Evolutionary conservation across 2,329 filamentous ascomycete species (phyloP).

Genomic region (Penicillium nordicum): DNA sequence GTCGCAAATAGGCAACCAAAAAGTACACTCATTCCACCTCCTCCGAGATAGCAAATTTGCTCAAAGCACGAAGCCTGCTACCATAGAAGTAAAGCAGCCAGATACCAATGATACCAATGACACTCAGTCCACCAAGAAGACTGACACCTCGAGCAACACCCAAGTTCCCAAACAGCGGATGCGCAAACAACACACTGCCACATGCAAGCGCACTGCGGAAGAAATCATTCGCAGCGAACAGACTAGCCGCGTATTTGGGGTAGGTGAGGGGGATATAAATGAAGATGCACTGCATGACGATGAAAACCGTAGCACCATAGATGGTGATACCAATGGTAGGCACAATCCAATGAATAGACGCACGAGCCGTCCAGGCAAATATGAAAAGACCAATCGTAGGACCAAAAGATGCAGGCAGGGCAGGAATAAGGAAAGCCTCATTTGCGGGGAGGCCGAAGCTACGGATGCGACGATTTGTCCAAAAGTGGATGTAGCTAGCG

Average conservation of each 20-base stretch:
- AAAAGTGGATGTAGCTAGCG: conserved; percentile 51
- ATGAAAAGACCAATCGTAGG: conserved; percentile 60
- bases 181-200: conserved; percentile 31
- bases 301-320: conserved; percentile 37
- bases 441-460: conserved; percentile 51
- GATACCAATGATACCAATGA: conserved; percentile 35
- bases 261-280: conserved; percentile 39
- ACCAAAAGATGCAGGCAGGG: conserved; percentile 52
- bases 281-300: conserved; percentile 44
- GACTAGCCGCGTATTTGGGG: conserved; percentile 33
- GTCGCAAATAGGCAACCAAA: not conserved
- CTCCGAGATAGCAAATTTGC: conserved; percentile 30
- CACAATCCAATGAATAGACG: conserved; percentile 37
- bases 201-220: conserved; percentile 25
- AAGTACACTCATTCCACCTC: not conserved
- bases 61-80: conserved; percentile 29
- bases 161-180: conserved; percentile 34
- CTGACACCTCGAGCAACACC: conserved; percentile 33
- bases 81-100: conserved; percentile 34
- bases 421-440: conserved; percentile 55
- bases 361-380: conserved; percentile 34
- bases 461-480: conserved; percentile 51
- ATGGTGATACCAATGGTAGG: conserved; percentile 41
- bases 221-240: conserved; percentile 40
- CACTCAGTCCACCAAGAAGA: conserved; percentile 38